Base-by-base conservation (phyloP, 768 basidiomycete genomes). In the Amanita rubescens region DNA sequence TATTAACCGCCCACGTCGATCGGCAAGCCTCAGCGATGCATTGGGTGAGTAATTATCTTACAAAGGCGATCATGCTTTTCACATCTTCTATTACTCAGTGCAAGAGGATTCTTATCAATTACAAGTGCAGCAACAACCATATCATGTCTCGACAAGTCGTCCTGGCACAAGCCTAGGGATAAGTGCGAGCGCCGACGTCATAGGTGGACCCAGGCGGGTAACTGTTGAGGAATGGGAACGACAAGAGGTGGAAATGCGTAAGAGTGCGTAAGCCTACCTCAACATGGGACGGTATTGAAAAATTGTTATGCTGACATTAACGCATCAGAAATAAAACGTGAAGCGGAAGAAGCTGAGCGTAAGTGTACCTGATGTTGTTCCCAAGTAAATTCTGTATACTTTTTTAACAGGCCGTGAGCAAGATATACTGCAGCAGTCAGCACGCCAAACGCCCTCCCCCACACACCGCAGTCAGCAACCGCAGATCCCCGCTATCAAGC, bases 11-110 rank as follows among this genome's bases (percentile, higher is more conserved):
- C 79, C 84, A 46, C 73, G 87, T 53, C 76, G 87, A 52, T 89
- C 87, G n/a, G 84, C 85, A 14, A 88, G 87, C 64, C 69, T 90
- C 47, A 89, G 85, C 60, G 85, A 89, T 62, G 80, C 82, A 25
- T 63, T 75, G 20, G 65, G 75, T 75, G 59, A 53, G 74, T 63
- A 25, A 24, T 9, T 37, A 27, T 44, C 39, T 30, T 62, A 62
- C 53, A 57, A 57, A 27, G 53, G 19, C 33, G 34, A 20, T 42
- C 49, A 33, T 41, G 25, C 27, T 42, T 33, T 50, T 38, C 37
- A 39, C 37, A 19, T 43, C 22, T 52, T 33, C 50, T 50, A 49
- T 60, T 56, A 38, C 57, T 17, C 53, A 73, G 69, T 63, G 49
- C 68, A 71, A 43, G 73, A 74, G 45, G 64, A 67, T 46, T 19